Evolutionary conservation across 1,139 yeast genomes (phyloP).

Genomic region (Saccharomyces pastorianus): DNA sequence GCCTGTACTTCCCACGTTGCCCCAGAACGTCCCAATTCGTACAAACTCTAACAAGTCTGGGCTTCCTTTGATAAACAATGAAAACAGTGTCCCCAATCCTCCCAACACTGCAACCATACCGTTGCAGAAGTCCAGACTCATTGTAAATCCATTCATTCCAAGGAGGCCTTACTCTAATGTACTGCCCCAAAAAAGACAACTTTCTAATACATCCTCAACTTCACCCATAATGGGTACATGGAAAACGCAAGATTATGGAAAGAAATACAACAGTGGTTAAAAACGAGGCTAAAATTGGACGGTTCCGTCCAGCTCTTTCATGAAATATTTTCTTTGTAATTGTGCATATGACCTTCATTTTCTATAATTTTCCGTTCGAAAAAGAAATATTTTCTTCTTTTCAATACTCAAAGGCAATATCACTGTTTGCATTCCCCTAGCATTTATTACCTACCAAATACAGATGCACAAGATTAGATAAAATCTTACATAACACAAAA

Average conservation of each 20-base stretch:
- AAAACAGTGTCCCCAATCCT: background rate
- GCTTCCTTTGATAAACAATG: background rate
- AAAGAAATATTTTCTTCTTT: background rate
- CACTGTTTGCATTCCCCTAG: background rate
- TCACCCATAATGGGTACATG: conserved; percentile 1
- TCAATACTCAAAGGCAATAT: background rate
- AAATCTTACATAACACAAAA: background rate
- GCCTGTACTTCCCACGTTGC: background rate
- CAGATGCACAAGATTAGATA: background rate
- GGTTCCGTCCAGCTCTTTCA: background rate
- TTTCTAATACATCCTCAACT: conserved; percentile 8
- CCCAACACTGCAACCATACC: background rate
- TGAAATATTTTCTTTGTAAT: background rate
- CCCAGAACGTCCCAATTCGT: background rate
- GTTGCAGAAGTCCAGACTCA: conserved; percentile 10
- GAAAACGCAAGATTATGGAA: background rate
- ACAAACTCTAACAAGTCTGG: background rate
- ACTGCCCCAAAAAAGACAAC: conserved; percentile 22
- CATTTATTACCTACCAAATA: background rate
- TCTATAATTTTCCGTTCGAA: background rate
- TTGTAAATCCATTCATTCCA: conserved; percentile 23
- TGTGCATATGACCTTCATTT: background rate
- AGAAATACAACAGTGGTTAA: background rate
- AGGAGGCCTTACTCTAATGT: conserved; percentile 14
- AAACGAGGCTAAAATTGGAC: background rate